Conservation (phyloP, 176 grass and related monocot genomes). For the Olyra latifolia region DNA sequence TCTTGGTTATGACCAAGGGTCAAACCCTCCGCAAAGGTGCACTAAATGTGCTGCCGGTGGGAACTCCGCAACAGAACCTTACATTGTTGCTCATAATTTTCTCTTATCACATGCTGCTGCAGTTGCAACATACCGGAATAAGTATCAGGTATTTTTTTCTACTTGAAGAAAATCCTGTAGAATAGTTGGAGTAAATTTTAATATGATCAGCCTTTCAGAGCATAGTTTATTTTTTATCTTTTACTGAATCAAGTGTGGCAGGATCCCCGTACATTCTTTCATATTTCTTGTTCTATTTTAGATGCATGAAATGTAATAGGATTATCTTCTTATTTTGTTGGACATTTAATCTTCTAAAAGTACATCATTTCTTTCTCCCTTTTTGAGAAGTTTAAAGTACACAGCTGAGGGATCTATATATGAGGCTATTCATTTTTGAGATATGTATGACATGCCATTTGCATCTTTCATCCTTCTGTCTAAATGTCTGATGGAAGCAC, state of each 20-base stretch:
- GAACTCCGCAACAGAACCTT: conserved; percentile 68
- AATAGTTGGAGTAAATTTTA: neutral
- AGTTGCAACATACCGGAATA: conserved; percentile 61
- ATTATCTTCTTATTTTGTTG: neutral
- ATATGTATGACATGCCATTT: neutral
- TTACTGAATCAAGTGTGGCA: conserved; percentile 2
- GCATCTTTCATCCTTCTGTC: neutral
- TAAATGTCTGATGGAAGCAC: conserved; percentile 11
- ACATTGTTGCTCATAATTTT: conserved; percentile 68
- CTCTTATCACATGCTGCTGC: conserved; percentile 70
- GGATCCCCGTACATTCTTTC: neutral
- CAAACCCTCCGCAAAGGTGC: conserved; percentile 60
- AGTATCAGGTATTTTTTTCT: conserved; percentile 65
- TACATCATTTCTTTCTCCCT: neutral
- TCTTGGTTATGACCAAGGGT: conserved; percentile 51
- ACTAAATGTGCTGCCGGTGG: conserved; percentile 49
- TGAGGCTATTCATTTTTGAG: neutral
- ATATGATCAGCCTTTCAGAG: neutral
- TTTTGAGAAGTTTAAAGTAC: neutral
- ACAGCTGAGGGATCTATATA: neutral
- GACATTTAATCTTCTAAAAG: neutral
- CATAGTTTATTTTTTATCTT: neutral
- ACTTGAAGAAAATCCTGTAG: neutral
- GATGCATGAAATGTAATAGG: conserved; percentile 5
- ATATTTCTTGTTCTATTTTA: neutral